Evolutionary conservation across 1,284 basidiomycete genomes (phyloP), one percentile per base, ranked within the genome.

Genomic region (Mycosarcoma maydis): DNA sequence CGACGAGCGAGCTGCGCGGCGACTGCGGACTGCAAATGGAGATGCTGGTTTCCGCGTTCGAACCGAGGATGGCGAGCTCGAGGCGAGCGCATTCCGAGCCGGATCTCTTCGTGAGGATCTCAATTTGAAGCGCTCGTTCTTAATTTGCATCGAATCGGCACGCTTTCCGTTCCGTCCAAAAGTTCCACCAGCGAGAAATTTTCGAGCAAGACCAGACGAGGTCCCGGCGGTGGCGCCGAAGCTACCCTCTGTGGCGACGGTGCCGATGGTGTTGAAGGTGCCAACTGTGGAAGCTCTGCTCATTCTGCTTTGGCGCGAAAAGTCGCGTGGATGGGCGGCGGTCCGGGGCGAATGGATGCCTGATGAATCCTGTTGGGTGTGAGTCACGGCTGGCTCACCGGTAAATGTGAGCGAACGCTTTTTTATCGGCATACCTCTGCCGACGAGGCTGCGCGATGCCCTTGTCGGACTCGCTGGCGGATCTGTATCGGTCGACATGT

Each of bases 201-300:
- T 53, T 13, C 56, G 48, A 3, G 61, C 53, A 10, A 71, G 49
- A 22, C 32, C 48, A 23, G 57, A 59, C 6, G 56, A 24, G 3
- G 57, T 23, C 20, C 68, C 72, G 4, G 60, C 68, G 3, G 42
- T 56, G 5, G 62, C 72, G 30, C 75, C 73, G 26, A 77, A 77
- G 47, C 55, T 65, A 26, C 69, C 74, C 14, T 74, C 75, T 2
- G 70, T 76, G 36, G 55, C 70, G 14, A 69, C 23, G 19, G 70
- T 77, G 23, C 72, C 72, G 23, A 70, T 40, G 3, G 73, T 76
- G 46, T 73, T 67, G 39, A 76, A 58, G 7, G 73, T 77, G 39
- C 68, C 72, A 5, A 57, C 55, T 1, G 75, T 76, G 7, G 62
- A 67, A 3, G 61, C 67, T 22, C 68, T 56, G 38, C 73, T 75